Percentiles rank a stretch among this genome's conserved stretches.
Evolutionary conservation across 2,329 filamentous ascomycete genomes (phyloP).

Genomic region (Fusarium sp.): DNA sequence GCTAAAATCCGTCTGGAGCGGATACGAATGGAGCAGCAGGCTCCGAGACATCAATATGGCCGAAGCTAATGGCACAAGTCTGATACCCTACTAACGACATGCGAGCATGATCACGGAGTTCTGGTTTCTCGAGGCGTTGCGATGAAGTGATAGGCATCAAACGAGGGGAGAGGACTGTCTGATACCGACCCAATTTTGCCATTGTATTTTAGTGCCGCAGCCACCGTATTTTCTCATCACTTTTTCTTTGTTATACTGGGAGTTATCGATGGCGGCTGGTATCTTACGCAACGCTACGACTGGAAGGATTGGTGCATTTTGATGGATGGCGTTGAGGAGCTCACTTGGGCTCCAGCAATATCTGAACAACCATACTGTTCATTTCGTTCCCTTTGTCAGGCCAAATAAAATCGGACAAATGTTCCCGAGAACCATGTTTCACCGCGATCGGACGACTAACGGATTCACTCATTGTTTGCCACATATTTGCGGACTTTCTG

Average conservation of each 20-base stretch:
- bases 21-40: constrained; percentile 57
- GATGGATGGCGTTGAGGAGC: constrained; percentile 36
- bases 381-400: constrained; percentile 44
- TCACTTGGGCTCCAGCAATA: constrained; percentile 36
- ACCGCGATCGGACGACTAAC: constrained; percentile 27
- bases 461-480: constrained; percentile 11
- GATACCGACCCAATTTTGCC: constrained; percentile 40
- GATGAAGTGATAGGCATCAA: constrained; percentile 37
- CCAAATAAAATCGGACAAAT: constrained; percentile 49
- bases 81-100: constrained; percentile 45
- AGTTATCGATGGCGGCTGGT: constrained; percentile 40
- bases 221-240: constrained; percentile 39
- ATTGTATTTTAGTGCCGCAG: constrained; percentile 49
- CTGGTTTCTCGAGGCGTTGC: constrained; percentile 43
- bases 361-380: constrained; percentile 42
- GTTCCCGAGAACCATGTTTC: constrained; percentile 40
- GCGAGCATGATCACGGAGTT: constrained; percentile 51
- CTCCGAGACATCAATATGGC: constrained; percentile 40
- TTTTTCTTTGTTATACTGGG: constrained; percentile 36
- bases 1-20: constrained; percentile 70
- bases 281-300: constrained; percentile 38
- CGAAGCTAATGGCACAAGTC: constrained; percentile 39
- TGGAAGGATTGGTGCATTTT: constrained; percentile 39
- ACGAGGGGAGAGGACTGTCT: constrained; percentile 30
- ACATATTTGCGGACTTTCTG: background rate